phyloP scores from a whole-genome alignment of 179 eudicot species.

The Pouteria campechiana region DNA sequence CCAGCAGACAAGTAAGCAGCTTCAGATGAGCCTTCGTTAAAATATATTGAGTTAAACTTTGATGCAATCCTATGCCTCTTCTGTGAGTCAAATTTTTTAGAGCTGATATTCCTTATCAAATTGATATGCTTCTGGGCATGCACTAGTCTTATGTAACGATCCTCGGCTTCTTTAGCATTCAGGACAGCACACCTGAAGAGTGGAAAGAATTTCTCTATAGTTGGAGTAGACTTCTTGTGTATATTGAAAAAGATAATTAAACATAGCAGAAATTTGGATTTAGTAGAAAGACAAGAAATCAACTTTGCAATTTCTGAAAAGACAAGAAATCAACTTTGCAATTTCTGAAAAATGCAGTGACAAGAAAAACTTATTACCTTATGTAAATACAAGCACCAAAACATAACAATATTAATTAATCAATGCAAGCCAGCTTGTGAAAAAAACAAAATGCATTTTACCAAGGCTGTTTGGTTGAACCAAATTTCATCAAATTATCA shows the following conservation, averaged over 20 bases:
- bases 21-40: slow-evolving; percentile 85
- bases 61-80: slow-evolving; percentile 47
- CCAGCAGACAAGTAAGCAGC: slow-evolving; percentile 97
- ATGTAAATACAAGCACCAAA: too few species aligned
- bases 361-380: too few species aligned
- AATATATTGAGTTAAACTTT: slow-evolving; percentile 66
- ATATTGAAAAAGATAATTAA: too few species aligned
- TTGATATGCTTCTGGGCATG: slow-evolving; percentile 65
- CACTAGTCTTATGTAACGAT: slow-evolving; percentile 56
- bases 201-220: too few species aligned
- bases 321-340: slow-evolving; percentile 14
- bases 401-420: too few species aligned
- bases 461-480: too few species aligned
- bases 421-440: too few species aligned
- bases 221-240: too few species aligned
- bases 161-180: slow-evolving; percentile 66
- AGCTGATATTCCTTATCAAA: slow-evolving; percentile 64
- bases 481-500: too few species aligned
- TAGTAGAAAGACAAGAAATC: not conserved
- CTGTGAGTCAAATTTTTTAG: slow-evolving; percentile 32
- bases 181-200: slow-evolving; percentile 60
- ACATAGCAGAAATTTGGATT: too few species aligned
- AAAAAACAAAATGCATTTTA: too few species aligned
- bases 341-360: too few species aligned
- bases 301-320: slow-evolving; percentile 13